phyloP scores from a whole-genome alignment of 1,284 basidiomycete genomes.

The Blastosporella zonata region DNA sequence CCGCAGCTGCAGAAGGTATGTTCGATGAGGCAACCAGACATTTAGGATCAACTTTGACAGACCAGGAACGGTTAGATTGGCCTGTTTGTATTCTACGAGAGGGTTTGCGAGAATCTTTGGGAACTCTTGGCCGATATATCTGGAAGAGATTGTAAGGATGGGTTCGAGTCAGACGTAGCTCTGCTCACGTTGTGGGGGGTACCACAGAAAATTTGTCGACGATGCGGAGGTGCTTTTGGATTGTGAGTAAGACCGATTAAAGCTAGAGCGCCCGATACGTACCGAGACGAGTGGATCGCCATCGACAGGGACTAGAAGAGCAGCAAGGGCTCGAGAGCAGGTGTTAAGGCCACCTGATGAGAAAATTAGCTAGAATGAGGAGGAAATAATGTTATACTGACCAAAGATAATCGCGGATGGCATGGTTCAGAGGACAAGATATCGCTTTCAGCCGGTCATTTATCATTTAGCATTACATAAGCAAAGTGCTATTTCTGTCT shows the following conservation, averaged over 20 bases:
- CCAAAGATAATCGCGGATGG: slow-evolving; percentile 82
- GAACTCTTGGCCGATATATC: slow-evolving; percentile 80
- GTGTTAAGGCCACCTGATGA: slow-evolving; percentile 72
- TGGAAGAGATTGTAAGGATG: slow-evolving; percentile 27
- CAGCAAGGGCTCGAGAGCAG: slow-evolving; percentile 64
- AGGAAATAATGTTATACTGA: slow-evolving; percentile 27
- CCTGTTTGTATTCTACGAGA: slow-evolving; percentile 79
- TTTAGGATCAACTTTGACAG: slow-evolving; percentile 26
- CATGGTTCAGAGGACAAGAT: slow-evolving; percentile 31
- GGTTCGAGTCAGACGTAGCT: neutral
- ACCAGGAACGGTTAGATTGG: slow-evolving; percentile 75
- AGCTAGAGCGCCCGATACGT: slow-evolving; percentile 29
- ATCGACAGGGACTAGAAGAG: slow-evolving; percentile 58
- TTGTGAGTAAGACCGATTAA: slow-evolving; percentile 14
- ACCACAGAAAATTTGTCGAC: slow-evolving; percentile 84
- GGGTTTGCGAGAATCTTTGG: slow-evolving; percentile 63
- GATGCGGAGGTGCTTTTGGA: slow-evolving; percentile 63
- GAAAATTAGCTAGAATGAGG: neutral
- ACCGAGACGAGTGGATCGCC: slow-evolving; percentile 73
- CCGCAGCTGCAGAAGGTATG: slow-evolving; percentile 45
- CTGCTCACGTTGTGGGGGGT: slow-evolving; percentile 82
- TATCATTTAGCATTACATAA: slow-evolving; percentile 11
- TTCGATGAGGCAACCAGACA: neutral
- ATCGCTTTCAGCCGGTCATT: slow-evolving; percentile 15
- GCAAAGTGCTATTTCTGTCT: slow-evolving; percentile 1